phyloP scores from a whole-genome alignment of 2,329 filamentous ascomycete genomes.

The Magnaporthiopsis incrustans region DNA sequence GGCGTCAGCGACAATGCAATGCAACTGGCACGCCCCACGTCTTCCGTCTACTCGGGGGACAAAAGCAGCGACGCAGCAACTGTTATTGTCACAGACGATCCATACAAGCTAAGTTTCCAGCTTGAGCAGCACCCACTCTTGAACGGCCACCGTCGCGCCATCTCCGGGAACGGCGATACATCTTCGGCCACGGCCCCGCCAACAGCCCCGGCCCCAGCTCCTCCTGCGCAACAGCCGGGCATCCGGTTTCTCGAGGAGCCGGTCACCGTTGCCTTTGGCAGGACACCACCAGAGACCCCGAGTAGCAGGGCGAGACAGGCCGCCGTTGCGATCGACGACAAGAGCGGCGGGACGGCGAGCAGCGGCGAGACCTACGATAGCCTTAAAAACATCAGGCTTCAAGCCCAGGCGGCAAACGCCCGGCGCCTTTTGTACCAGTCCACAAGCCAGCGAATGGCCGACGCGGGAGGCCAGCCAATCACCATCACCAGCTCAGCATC shows the following conservation, averaged over 20 bases:
- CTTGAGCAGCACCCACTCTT: not conserved
- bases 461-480: not conserved
- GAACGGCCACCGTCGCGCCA: too few species aligned
- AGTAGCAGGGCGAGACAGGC: not conserved
- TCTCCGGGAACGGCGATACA: not conserved
- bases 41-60: not conserved
- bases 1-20: not conserved
- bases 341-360: slow-evolving; percentile 4
- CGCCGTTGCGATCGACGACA: not conserved
- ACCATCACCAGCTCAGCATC: slow-evolving; percentile 1
- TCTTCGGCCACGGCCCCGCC: not conserved
- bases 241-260: slow-evolving; percentile 2
- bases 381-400: not conserved
- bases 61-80: not conserved
- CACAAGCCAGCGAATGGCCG: not conserved
- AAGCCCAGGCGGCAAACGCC: not conserved
- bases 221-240: not conserved
- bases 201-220: not conserved
- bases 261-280: not conserved
- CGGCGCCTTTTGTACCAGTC: slow-evolving; percentile 1
- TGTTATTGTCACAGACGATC: not conserved
- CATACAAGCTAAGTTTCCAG: not conserved
- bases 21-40: not conserved
- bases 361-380: slow-evolving; percentile 7
- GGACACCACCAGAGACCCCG: not conserved